phyloP scores from a whole-genome alignment of 257 asterid species.

The Rehmannia glutinosa region DNA sequence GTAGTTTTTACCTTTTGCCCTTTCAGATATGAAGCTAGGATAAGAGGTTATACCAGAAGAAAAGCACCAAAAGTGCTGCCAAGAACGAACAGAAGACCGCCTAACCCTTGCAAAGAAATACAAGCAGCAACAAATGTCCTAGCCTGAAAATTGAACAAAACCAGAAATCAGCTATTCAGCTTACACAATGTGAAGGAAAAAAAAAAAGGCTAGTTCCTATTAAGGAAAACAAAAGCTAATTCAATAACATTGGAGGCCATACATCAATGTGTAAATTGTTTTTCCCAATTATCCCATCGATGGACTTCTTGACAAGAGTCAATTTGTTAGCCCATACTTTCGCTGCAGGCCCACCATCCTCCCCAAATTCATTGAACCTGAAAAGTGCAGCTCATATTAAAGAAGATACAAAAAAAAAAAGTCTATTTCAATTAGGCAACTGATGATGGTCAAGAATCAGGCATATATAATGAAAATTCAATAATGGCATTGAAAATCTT shows the following conservation, averaged over 20 bases:
- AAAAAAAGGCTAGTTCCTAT: background rate
- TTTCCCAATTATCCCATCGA: constrained; percentile 39
- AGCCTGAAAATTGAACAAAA: constrained; percentile 35
- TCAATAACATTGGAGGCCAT: background rate
- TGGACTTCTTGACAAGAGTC: constrained; percentile 31
- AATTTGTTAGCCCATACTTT: constrained; percentile 57
- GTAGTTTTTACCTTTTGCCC: too few species aligned
- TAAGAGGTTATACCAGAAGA: constrained; percentile 50
- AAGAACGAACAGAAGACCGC: constrained; percentile 65
- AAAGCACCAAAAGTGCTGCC: constrained; percentile 62
- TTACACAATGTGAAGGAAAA: background rate
- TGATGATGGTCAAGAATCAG: background rate
- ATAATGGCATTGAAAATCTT: background rate
- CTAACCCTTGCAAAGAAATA: constrained; percentile 56
- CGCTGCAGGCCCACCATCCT: constrained; percentile 72
- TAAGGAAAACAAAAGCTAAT: background rate
- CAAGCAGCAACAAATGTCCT: constrained; percentile 50
- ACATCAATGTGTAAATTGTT: constrained; percentile 43
- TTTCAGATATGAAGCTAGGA: background rate
- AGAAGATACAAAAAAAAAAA: background rate
- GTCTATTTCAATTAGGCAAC: background rate
- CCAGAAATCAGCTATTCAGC: constrained; percentile 5
- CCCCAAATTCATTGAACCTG: constrained; percentile 76
- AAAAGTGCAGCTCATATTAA: background rate
- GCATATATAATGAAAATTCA: background rate